A percentile compares a stretch with the other conserved stretches of the same genome.
Conservation (phyloP, 148 eudicot species). For the Fagopyrum esculentum region DNA sequence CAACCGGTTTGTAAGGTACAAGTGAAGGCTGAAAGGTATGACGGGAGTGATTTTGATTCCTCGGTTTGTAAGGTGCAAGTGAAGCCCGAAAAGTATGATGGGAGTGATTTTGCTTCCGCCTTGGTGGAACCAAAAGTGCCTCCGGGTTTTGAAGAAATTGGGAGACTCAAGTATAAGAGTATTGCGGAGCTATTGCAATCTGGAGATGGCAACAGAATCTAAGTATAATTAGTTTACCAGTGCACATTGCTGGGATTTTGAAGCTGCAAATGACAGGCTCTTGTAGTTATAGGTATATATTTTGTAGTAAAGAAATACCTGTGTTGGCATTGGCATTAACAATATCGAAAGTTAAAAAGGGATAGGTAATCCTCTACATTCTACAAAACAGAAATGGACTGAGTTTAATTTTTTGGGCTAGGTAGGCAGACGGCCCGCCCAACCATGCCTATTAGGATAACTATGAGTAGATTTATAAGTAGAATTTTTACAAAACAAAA, state of each 20-base stretch:
- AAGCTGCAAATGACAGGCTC: background rate
- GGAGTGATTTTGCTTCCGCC: background rate
- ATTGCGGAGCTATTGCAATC: background rate
- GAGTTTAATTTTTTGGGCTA: too few species aligned
- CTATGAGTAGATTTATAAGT: too few species aligned
- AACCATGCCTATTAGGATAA: too few species aligned
- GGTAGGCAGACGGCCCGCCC: too few species aligned
- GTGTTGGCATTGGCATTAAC: too few species aligned
- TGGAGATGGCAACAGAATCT: background rate
- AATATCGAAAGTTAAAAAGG: too few species aligned
- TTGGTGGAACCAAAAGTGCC: background rate
- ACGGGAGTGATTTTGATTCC: background rate
- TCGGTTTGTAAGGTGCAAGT: background rate
- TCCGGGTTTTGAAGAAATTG: background rate
- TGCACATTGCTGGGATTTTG: background rate
- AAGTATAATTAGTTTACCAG: background rate
- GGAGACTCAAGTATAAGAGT: conserved; percentile 6
- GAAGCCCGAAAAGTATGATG: too few species aligned
- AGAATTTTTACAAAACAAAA: too few species aligned
- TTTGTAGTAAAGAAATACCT: background rate
- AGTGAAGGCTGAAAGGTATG: conserved; percentile 7
- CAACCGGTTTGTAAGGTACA: background rate
- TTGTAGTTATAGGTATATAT: background rate
- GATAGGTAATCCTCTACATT: too few species aligned
- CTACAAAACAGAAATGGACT: too few species aligned